Evolutionary conservation across 1,284 basidiomycete genomes (phyloP), one percentile per base, ranked within the genome.

Genomic region (Grifola frondosa): DNA sequence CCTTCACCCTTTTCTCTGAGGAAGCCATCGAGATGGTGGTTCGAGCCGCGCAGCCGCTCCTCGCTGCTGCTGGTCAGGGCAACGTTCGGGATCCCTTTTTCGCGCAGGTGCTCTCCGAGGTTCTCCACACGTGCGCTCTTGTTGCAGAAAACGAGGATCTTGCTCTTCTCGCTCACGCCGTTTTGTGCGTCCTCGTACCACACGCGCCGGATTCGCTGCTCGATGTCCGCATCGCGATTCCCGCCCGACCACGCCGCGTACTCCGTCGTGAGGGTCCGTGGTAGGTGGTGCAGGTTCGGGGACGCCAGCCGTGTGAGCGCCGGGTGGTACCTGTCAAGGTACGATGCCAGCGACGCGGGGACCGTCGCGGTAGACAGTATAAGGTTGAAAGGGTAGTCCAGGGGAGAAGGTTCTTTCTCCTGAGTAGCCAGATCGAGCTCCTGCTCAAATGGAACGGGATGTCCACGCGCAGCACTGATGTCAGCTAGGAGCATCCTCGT

Each of bases 341-440:
- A 84, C 28, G 71, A 63, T 17, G 83, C 75, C 32, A 95, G 81
- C 1, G 85, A 77, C 24, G 80, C 75, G 1, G 92, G 91, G 49
- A 96, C 86, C 1, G 92, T 95, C 3, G 92, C 92, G 22, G 88
- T 89, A n/a, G 86, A 83, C 29, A 95, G 75, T 41, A 94, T 59
- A 37, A 94, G 66, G 62, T 89, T 78, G 73, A 88, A 90, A 0
- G 87, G 86, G 58, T 87, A 83, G 38, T 74, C 58, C 48, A 73
- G 52, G 8, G 55, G 46, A 0, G 46, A 42, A 5, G 46, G 44
- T 42, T 53, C 17, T 34, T 13, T 37, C 61, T 53, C 30, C 4
- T 40, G 48, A 20, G 44, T 28, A 22, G 49, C 29, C 49, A 54
- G 48, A 50, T 56, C 34, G 40, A 57, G 54, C 29, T 54, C 8